A percentile compares a stretch with the other conserved stretches of the same genome.
Conservation (phyloP, 805 yeast species). For the Teunomyces atbi region DNA sequence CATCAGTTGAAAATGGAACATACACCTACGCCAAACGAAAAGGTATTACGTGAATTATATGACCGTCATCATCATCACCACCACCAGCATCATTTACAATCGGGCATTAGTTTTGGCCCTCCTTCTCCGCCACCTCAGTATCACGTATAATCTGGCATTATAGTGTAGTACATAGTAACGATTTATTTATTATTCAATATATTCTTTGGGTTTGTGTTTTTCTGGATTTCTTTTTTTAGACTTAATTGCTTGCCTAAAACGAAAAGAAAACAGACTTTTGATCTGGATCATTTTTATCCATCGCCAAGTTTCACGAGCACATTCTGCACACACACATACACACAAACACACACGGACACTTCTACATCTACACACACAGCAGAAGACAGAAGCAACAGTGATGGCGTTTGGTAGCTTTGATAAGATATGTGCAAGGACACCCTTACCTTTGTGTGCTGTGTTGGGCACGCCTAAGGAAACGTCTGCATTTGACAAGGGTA, state of each 20-base stretch:
- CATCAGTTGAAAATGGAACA: conserved; percentile 13
- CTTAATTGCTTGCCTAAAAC: background rate
- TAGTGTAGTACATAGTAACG: conserved; percentile 1
- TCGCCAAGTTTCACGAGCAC: background rate
- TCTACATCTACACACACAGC: too few relatives aligned
- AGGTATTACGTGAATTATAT: conserved; percentile 1
- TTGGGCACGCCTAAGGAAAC: conserved; percentile 50
- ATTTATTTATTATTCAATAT: background rate
- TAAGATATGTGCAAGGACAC: conserved; percentile 59
- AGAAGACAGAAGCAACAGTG: background rate
- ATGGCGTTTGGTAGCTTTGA: conserved; percentile 72
- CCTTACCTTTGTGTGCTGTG: conserved; percentile 79
- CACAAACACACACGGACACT: too few relatives aligned
- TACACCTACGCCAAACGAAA: conserved; percentile 6
- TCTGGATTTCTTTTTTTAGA: background rate
- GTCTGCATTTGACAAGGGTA: conserved; percentile 48
- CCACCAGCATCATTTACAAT: background rate
- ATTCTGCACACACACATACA: background rate
- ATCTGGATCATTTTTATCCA: background rate
- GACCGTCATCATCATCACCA: background rate
- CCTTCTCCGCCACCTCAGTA: conserved; percentile 26
- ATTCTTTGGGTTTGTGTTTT: background rate
- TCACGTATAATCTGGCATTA: conserved; percentile 12
- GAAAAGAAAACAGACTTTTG: background rate
- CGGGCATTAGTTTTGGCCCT: background rate